Evolutionary conservation across 2,329 filamentous ascomycete species (phyloP), one percentile per base, ranked within the genome.

Genomic region (Aspergillus pseudonomiae): DNA sequence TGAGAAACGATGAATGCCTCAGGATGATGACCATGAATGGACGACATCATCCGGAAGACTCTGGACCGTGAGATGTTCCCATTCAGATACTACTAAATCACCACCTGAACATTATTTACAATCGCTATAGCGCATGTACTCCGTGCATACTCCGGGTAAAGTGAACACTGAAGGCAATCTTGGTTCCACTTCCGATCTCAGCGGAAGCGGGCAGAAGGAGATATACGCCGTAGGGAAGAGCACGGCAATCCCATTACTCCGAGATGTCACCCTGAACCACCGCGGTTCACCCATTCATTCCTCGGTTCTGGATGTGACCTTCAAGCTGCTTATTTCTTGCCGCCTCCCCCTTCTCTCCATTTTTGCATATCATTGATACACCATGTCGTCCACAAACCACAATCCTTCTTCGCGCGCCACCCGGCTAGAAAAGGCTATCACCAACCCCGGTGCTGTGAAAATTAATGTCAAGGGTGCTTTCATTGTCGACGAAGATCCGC

Each of bases 401-500:
- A 66, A 67, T 62, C 61, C 69, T 32, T 63, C 66, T 46, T 62
- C 67, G 46, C 71, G 71, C 48, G 71, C 70, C 52, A 70, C 68
- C 57, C 77, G 75, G 48, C 61, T 80, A 39, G 73, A 78, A 61
- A 73, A 78, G 52, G 82, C 85, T 50, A 88, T 89, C 66, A 79
- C 81, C 64, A 85, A 86, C 63, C 87, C 87, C 3, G 87, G 87
- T 28, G 81, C 91, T 16, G 93, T 97, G 73, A 91, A 92, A 80
- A 98, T 99, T 82, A 98, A 99, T 77, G 94, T 98, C 68, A 89
- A 93, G 77, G 95, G 94, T 74, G 95, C 95, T 45, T 97, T 97
- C 75, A 98, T 99, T 69, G 93, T 97, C 72, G 93, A 97, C 75
- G 90, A 94, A 66, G 90, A 92, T 69, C 83, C 65, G 77, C 82